Conservation (phyloP, 768 basidiomycete genomes). For the Pisolithus albus region DNA sequence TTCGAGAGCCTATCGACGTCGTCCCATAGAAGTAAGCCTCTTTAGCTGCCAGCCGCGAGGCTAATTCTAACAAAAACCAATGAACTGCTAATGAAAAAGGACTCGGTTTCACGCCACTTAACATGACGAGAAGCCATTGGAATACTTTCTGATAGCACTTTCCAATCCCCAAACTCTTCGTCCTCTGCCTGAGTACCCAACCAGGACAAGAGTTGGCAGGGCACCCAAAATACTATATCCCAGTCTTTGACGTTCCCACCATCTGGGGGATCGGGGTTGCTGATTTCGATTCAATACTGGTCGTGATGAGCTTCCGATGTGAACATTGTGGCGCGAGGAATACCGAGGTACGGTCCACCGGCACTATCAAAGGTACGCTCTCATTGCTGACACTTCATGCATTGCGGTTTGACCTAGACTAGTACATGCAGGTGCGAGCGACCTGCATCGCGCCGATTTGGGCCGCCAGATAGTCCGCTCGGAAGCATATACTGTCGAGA, state of each 20-base stretch:
- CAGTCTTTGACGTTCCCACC: slow-evolving; percentile 31
- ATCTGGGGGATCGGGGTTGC: slow-evolving; percentile 26
- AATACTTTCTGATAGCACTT: slow-evolving; percentile 29
- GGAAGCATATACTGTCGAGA: slow-evolving; percentile 65
- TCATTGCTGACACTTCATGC: neutral
- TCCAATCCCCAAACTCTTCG: slow-evolving; percentile 1
- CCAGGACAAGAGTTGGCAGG: slow-evolving; percentile 34
- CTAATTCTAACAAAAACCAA: slow-evolving; percentile 63
- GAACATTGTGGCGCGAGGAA: too few species aligned
- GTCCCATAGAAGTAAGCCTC: slow-evolving; percentile 21
- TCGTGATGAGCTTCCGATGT: too few species aligned
- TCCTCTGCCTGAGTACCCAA: slow-evolving; percentile 6
- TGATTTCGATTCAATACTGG: too few species aligned
- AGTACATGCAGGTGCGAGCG: too few species aligned
- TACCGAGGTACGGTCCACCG: too few species aligned
- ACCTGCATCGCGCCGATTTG: too few species aligned
- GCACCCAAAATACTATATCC: slow-evolving; percentile 32
- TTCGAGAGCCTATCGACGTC: slow-evolving; percentile 25
- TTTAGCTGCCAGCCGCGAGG: slow-evolving; percentile 31
- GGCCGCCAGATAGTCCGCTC: slow-evolving; percentile 94
- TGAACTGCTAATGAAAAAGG: slow-evolving; percentile 36
- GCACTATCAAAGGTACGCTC: slow-evolving; percentile 64
- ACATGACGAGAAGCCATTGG: slow-evolving; percentile 32
- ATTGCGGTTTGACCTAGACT: neutral
- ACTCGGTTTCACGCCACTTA: slow-evolving; percentile 32